Base-by-base conservation (phyloP, 495 filamentous ascomycete genomes). In the Margaritispora aquatica region DNA sequence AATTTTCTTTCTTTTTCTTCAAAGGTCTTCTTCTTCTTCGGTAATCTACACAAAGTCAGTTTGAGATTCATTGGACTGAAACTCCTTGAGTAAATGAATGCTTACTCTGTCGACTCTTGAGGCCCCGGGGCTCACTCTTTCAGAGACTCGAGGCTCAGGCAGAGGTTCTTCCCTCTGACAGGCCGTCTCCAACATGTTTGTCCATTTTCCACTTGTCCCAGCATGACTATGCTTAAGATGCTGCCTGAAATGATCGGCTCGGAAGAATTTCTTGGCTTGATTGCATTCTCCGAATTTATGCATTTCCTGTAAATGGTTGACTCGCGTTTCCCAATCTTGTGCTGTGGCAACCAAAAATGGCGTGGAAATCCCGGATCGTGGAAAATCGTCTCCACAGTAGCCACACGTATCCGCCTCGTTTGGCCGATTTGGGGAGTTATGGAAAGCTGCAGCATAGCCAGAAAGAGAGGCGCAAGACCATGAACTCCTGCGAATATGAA, bases 201-300 rank as follows among this genome's bases (percentile, higher is more conserved):
- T 98, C 94, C 95, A 97, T 70, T 97, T 97, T 22, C 94, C 94
- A 73, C 92, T 96, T 1, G 91, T 93, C 13, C 94, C 95, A 7
- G 88, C 90, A 73, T 98, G 94, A 69, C 93, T 97, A 66, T 98
- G 94, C 77, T 98, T 98, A 54, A 98, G 77, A 74, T 98, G 94
- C 71, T 98, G 94, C 36, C 94, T 85, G 79, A 98, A 98, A 69
- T 98, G 94, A 70, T 98, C 94, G 19, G 94, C 94, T 3, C 94
- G 85, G 74, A 88, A 98, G 71, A 98, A 98, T 71, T 97, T 97
- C 79, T 98, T 98, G 61, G 87, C 87, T 63, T 95, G 89, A 70
- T 98, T 98, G 80, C 94, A 98, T 73, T 97, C 95, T 60, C 92
- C 88, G 67, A 94, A 98, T 68, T 98, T 98, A 74, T 98, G 94